These are phyloP conservation scores for Croton setiger DNA, from an alignment of 441 rosid genomes.

Conservation along the genomic window DNA sequence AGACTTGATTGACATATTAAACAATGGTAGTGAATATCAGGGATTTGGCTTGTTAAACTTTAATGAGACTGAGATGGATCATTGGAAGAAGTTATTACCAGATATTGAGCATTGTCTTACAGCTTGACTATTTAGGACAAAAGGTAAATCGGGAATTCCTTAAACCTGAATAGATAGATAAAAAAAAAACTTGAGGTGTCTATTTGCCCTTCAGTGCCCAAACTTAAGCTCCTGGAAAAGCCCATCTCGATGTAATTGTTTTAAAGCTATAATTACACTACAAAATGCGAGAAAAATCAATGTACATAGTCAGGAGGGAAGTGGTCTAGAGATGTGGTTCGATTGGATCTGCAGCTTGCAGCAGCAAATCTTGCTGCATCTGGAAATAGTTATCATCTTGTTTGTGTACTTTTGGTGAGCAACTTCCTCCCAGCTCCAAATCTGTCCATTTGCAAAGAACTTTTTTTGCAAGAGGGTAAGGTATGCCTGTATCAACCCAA, in stretches of 20 bases:
- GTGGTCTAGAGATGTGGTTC: slow-evolving; percentile 85
- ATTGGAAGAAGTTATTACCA: slow-evolving; percentile 51
- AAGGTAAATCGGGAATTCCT: slow-evolving; percentile 76
- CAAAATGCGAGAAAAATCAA: too few relatives aligned
- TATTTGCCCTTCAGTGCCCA: slow-evolving; percentile 68
- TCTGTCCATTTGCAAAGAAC: slow-evolving; percentile 75
- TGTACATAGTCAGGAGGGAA: slow-evolving; percentile 44
- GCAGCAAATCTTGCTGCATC: slow-evolving; percentile 77
- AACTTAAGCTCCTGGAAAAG: slow-evolving; percentile 59
- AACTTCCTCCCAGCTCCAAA: slow-evolving; percentile 74
- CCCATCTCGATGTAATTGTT: slow-evolving; percentile 63
- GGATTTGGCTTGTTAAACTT: slow-evolving; percentile 79
- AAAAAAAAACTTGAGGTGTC: slow-evolving; percentile 81
- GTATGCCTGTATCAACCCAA: slow-evolving; percentile 77
- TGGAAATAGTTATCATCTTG: slow-evolving; percentile 63
- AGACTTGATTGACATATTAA: slow-evolving; percentile 43
- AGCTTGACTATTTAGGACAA: slow-evolving; percentile 33
- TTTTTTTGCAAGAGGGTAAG: slow-evolving; percentile 45
- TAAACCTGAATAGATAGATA: slow-evolving; percentile 87
- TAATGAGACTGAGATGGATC: slow-evolving; percentile 48
- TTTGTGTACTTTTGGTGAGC: slow-evolving; percentile 57
- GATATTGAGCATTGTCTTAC: slow-evolving; percentile 60
- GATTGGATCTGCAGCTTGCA: slow-evolving; percentile 76
- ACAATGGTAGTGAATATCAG: slow-evolving; percentile 43
- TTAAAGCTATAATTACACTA: slow-evolving; percentile 44